Evolutionary conservation across 495 filamentous ascomycete species (phyloP).

Genomic region (Lentithecium fluviatile): DNA sequence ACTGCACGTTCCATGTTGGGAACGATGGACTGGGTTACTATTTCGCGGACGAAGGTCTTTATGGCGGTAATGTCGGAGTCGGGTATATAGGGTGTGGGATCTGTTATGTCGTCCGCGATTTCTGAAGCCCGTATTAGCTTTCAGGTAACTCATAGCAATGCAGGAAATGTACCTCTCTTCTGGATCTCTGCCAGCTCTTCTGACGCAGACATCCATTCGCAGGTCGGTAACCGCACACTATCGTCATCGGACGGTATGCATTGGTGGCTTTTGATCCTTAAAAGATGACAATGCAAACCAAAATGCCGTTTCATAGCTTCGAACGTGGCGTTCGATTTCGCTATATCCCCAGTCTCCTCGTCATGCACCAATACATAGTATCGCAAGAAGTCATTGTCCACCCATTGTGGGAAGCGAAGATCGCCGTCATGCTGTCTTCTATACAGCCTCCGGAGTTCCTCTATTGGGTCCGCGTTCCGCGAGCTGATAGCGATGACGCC

Average conservation of each 20-base stretch:
- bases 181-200: slow-evolving; percentile 77
- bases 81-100: slow-evolving; percentile 74
- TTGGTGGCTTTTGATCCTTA: slow-evolving; percentile 77
- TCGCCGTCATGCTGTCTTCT: slow-evolving; percentile 68
- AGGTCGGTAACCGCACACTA: slow-evolving; percentile 71
- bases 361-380: slow-evolving; percentile 99
- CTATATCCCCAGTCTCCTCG: slow-evolving; percentile 88
- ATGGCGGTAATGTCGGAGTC: slow-evolving; percentile 89
- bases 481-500: slow-evolving; percentile 94
- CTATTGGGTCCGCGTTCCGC: slow-evolving; percentile 73
- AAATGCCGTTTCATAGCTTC: slow-evolving; percentile 98
- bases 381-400: slow-evolving; percentile 82
- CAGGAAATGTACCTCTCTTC: slow-evolving; percentile 52
- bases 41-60: slow-evolving; percentile 82
- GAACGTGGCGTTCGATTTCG: slow-evolving; percentile 81
- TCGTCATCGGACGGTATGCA: slow-evolving; percentile 93
- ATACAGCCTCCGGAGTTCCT: slow-evolving; percentile 80
- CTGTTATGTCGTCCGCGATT: slow-evolving; percentile 60
- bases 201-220: slow-evolving; percentile 83
- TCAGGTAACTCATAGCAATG: neutral
- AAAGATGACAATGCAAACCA: slow-evolving; percentile 89
- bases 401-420: slow-evolving; percentile 70
- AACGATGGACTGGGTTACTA: slow-evolving; percentile 87
- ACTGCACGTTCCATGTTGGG: slow-evolving; percentile 92
- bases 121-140: slow-evolving; percentile 30